A percentile compares a stretch with the other conserved stretches of the same genome.
Conservation (phyloP, 306 rosid species). For the Medicago ruthenica region DNA sequence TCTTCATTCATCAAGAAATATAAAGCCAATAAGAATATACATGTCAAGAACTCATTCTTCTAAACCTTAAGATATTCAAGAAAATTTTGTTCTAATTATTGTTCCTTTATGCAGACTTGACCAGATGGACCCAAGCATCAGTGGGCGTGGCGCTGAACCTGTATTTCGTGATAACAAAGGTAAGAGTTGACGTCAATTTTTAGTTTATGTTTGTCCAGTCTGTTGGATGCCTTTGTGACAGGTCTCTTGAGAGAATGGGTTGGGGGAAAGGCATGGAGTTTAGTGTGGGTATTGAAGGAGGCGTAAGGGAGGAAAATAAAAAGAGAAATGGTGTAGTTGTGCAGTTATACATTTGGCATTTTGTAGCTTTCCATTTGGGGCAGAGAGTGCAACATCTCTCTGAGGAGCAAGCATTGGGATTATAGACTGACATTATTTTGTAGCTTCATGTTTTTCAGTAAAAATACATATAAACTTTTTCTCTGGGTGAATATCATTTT, state of each 20-base stretch:
- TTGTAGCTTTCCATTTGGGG: no score
- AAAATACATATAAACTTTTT: background rate
- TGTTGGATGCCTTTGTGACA: conserved; percentile 30
- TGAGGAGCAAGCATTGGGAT: background rate
- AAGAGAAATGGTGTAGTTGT: background rate
- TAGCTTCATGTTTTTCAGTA: background rate
- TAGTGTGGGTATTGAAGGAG: background rate
- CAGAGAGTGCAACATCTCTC: no score
- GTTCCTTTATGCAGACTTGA: conserved; percentile 62
- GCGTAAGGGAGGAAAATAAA: background rate
- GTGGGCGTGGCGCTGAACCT: conserved; percentile 76
- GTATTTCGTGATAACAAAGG: conserved; percentile 88
- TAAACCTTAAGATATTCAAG: conserved; percentile 26
- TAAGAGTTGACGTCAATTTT: conserved; percentile 43
- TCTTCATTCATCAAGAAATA: conserved; percentile 13
- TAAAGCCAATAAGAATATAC: conserved; percentile 16
- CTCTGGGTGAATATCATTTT: background rate
- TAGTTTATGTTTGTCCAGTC: conserved; percentile 29
- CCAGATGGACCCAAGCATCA: conserved; percentile 73
- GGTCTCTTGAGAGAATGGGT: background rate
- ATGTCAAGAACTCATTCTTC: conserved; percentile 18
- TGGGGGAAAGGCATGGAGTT: background rate
- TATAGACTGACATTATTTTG: background rate
- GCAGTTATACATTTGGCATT: background rate
- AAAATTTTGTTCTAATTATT: conserved; percentile 19